Conservation (phyloP, 2,329 filamentous ascomycete genomes). For the Grosmannia serpens region DNA sequence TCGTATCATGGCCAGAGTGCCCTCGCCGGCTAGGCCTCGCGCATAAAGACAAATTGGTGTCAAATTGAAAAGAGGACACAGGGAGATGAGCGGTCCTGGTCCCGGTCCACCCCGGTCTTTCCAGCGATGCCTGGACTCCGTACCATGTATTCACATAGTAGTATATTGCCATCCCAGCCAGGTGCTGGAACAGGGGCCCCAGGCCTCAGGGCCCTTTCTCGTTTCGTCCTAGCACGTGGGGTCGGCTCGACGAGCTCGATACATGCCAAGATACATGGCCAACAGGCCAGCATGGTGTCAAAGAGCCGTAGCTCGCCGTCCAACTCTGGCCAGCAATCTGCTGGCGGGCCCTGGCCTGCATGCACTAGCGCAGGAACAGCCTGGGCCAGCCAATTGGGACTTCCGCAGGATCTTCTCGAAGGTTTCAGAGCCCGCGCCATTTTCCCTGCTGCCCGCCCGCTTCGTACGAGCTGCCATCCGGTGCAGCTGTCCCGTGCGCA, state of each 20-base stretch:
- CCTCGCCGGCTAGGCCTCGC: too few species aligned
- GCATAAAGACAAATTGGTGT: too few species aligned
- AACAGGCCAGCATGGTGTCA: neutral
- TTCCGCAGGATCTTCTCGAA: neutral
- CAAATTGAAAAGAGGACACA: too few species aligned
- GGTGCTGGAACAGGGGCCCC: neutral
- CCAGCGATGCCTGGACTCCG: too few species aligned
- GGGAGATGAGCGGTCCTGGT: too few species aligned
- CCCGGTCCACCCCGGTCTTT: neutral
- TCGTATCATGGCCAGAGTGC: neutral
- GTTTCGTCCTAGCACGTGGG: neutral
- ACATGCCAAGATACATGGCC: too few species aligned
- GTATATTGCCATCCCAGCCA: neutral
- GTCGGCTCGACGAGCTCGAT: neutral
- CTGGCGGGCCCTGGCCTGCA: neutral
- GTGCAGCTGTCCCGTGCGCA: neutral
- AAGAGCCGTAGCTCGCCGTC: neutral
- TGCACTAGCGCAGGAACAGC: conserved; percentile 2
- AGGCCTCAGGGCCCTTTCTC: neutral
- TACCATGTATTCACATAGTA: too few species aligned
- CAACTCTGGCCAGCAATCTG: neutral
- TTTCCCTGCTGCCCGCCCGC: neutral
- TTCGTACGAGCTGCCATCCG: too few species aligned
- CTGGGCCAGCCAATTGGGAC: neutral
- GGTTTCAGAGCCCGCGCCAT: conserved; percentile 1